A percentile compares a stretch with the other conserved stretches of the same genome.
Conservation (phyloP, 345 rosid genomes). For the Kernera saxatilis region DNA sequence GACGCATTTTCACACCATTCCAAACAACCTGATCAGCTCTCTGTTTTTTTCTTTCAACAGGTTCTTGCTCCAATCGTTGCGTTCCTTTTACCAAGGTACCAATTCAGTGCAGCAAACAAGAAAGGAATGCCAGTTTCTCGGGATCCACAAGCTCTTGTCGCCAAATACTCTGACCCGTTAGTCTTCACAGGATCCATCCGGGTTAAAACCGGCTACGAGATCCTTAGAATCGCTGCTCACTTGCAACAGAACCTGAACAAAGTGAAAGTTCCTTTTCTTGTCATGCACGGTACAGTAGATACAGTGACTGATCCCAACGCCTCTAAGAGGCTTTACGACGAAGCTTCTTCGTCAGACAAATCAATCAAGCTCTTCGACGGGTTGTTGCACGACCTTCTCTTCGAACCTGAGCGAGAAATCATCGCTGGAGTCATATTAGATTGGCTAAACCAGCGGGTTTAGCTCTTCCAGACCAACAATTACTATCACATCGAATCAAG, state of each 20-base stretch:
- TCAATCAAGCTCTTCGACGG: slow-evolving; percentile 65
- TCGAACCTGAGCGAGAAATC: slow-evolving; percentile 73
- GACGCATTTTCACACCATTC: not conserved
- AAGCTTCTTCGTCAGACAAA: slow-evolving; percentile 74
- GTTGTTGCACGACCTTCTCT: slow-evolving; percentile 79
- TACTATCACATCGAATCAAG: not conserved
- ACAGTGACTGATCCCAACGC: slow-evolving; percentile 80
- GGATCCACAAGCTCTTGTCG: slow-evolving; percentile 70
- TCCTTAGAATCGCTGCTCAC: slow-evolving; percentile 59
- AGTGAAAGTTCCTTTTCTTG: slow-evolving; percentile 65
- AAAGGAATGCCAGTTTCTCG: slow-evolving; percentile 83
- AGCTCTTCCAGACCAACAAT: not conserved
- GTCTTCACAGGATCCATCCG: slow-evolving; percentile 84
- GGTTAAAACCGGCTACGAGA: slow-evolving; percentile 88
- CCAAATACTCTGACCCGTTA: slow-evolving; percentile 87
- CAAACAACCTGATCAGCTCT: not conserved
- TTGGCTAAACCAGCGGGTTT: slow-evolving; percentile 63
- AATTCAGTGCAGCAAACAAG: slow-evolving; percentile 77
- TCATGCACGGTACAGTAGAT: slow-evolving; percentile 85
- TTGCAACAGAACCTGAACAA: slow-evolving; percentile 62
- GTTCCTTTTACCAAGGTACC: slow-evolving; percentile 60
- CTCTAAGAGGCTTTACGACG: slow-evolving; percentile 51
- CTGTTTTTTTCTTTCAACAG: slow-evolving; percentile 30
- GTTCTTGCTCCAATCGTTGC: slow-evolving; percentile 77
- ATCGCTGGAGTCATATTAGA: slow-evolving; percentile 55